Percentiles rank a stretch among this genome's conserved stretches.
phyloP scores from a whole-genome alignment of 2,329 filamentous ascomycete genomes.

The Ramichloridium luteum region DNA sequence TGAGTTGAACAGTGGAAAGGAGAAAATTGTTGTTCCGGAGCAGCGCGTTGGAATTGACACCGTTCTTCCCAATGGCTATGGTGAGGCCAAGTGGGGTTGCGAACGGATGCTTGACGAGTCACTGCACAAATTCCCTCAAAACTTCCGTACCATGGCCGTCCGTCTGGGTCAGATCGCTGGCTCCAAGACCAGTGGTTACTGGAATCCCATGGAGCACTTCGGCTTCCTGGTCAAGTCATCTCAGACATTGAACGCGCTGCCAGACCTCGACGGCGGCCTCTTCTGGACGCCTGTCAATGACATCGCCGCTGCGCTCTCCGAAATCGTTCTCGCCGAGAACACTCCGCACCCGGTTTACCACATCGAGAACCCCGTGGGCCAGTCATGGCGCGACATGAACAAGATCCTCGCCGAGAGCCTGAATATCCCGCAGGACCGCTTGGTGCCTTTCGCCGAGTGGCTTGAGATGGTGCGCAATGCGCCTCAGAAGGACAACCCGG shows the following conservation, averaged over 20 bases:
- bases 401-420: slow-evolving; percentile 25
- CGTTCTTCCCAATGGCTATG: slow-evolving; percentile 38
- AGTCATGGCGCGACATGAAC: slow-evolving; percentile 30
- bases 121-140: slow-evolving; percentile 30
- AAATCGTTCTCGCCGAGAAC: slow-evolving; percentile 21
- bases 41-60: slow-evolving; percentile 27
- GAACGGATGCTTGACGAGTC: slow-evolving; percentile 40
- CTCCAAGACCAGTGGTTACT: slow-evolving; percentile 37
- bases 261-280: slow-evolving; percentile 30
- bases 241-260: slow-evolving; percentile 33
- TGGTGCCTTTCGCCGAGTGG: slow-evolving; percentile 33
- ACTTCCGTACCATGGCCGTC: slow-evolving; percentile 34
- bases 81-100: slow-evolving; percentile 41
- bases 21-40: slow-evolving; percentile 31
- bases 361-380: slow-evolving; percentile 34
- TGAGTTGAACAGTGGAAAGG: slow-evolving; percentile 14
- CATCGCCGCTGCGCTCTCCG: slow-evolving; percentile 24
- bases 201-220: slow-evolving; percentile 44
- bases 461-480: slow-evolving; percentile 24
- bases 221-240: slow-evolving; percentile 39
- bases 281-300: slow-evolving; percentile 38
- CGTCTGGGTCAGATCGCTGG: slow-evolving; percentile 44
- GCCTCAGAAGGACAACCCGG: slow-evolving; percentile 23
- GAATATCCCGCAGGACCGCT: slow-evolving; percentile 17
- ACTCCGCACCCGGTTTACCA: slow-evolving; percentile 30